A percentile compares a stretch with the other conserved stretches of the same genome.
Evolutionary conservation across 2,329 filamentous ascomycete species (phyloP).

Genomic region (Lasiodiplodia gonubiensis): DNA sequence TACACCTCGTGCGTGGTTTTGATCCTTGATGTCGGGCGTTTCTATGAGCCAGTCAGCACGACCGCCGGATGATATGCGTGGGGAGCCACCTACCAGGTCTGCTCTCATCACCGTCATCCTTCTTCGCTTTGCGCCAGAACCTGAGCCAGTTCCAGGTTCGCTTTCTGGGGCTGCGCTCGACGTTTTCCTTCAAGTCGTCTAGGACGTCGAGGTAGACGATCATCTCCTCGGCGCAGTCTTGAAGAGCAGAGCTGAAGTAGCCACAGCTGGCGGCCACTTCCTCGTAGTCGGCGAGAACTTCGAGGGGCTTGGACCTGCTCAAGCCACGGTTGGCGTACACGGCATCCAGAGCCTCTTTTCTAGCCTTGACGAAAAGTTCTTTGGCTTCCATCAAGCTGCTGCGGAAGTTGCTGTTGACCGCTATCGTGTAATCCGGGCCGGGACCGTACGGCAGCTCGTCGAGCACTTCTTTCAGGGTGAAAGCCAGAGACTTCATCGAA

Average conservation of each 20-base stretch:
- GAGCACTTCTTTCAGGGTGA: slow-evolving; percentile 85
- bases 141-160: slow-evolving; percentile 85
- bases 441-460: slow-evolving; percentile 83
- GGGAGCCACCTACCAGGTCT: slow-evolving; percentile 33
- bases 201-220: slow-evolving; percentile 80
- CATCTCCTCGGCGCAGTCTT: slow-evolving; percentile 90
- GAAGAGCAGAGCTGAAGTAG: slow-evolving; percentile 90
- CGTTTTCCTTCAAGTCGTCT: slow-evolving; percentile 77
- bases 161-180: slow-evolving; percentile 65
- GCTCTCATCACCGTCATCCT: slow-evolving; percentile 30
- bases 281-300: slow-evolving; percentile 89
- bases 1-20: slow-evolving; percentile 38
- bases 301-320: slow-evolving; percentile 69
- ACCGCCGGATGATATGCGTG: neutral
- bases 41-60: slow-evolving; percentile 34
- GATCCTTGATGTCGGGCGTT: slow-evolving; percentile 36
- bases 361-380: slow-evolving; percentile 75
- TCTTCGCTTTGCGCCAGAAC: slow-evolving; percentile 66
- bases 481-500: slow-evolving; percentile 94
- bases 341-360: slow-evolving; percentile 75
- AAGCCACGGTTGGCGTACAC: slow-evolving; percentile 83
- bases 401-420: slow-evolving; percentile 78
- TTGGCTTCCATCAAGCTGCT: slow-evolving; percentile 82
- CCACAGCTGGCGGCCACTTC: slow-evolving; percentile 98
- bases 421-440: slow-evolving; percentile 70